Conservation (phyloP, 345 rosid species). For the Brassica napus region DNA sequence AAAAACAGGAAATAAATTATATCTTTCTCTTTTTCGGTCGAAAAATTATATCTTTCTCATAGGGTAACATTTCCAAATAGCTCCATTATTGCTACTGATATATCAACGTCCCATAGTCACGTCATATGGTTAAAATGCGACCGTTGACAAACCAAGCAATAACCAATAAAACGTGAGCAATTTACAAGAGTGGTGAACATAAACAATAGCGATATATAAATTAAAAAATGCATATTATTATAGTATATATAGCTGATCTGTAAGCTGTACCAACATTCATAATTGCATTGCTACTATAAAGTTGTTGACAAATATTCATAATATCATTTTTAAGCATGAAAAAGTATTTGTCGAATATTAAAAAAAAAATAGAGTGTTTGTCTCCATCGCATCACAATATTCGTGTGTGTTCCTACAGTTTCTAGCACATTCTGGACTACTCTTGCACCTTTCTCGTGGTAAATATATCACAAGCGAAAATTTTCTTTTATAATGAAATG, state of each 20-base stretch:
- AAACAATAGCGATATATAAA: neutral
- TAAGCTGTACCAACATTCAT: constrained; percentile 14
- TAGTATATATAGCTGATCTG: neutral
- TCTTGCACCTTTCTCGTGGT: constrained; percentile 7
- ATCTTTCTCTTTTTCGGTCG: neutral
- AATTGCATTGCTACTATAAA: neutral
- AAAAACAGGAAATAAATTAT: neutral
- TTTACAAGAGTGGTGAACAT: neutral
- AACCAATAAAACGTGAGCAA: constrained; percentile 17
- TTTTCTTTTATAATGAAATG: neutral
- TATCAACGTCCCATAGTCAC: neutral
- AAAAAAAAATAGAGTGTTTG: neutral
- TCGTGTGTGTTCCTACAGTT: constrained; percentile 1
- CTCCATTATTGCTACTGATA: neutral
- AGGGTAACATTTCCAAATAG: neutral
- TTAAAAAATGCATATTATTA: neutral
- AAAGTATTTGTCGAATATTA: constrained; percentile 14
- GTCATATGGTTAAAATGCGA: constrained; percentile 15
- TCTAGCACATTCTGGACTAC: constrained; percentile 11
- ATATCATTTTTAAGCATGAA: neutral
- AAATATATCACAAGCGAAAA: neutral
- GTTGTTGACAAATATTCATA: neutral
- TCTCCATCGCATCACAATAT: constrained; percentile 14
- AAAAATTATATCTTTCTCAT: neutral
- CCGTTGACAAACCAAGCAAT: constrained; percentile 25